Evolutionary conservation across 2,329 filamentous ascomycete genomes (phyloP).

Genomic region (Grosmannia huntii): DNA sequence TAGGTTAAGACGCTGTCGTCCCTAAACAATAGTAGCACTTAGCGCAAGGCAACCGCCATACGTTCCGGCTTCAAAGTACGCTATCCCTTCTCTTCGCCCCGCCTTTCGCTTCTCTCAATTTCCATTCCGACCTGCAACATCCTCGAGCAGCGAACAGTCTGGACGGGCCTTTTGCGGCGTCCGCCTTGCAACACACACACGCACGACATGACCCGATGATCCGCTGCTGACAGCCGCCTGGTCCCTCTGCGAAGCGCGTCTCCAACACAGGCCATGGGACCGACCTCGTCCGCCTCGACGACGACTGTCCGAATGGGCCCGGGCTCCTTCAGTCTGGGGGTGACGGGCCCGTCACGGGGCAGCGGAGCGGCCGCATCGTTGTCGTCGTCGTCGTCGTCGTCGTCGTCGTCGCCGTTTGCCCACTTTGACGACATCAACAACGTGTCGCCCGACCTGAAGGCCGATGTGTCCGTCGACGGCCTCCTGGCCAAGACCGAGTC

Average conservation of each 20-base stretch:
- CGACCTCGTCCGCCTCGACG: constrained; percentile 8
- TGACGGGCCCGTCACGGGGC: not conserved
- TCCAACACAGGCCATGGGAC: not conserved
- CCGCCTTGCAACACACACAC: not conserved
- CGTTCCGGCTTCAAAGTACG: no score
- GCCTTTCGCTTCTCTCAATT: no score
- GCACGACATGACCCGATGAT: not conserved
- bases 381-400: no score
- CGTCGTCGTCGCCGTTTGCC: constrained; percentile 6
- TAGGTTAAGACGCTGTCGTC: no score
- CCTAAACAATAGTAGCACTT: no score
- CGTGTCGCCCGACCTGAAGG: constrained; percentile 27
- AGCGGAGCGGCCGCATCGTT: not conserved
- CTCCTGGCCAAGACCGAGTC: constrained; percentile 40
- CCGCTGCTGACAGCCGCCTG: not conserved
- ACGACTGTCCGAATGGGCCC: constrained; percentile 8
- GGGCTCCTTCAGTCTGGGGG: not conserved
- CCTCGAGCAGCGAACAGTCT: not conserved
- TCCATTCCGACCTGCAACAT: no score
- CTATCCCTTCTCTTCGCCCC: no score
- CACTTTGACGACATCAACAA: constrained; percentile 13
- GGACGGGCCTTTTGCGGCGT: not conserved
- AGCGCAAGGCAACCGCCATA: no score
- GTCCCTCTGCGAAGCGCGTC: not conserved
- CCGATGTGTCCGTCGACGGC: constrained; percentile 37